Base-by-base conservation (phyloP, 805 yeast species). In the Candida berthetii region DNA sequence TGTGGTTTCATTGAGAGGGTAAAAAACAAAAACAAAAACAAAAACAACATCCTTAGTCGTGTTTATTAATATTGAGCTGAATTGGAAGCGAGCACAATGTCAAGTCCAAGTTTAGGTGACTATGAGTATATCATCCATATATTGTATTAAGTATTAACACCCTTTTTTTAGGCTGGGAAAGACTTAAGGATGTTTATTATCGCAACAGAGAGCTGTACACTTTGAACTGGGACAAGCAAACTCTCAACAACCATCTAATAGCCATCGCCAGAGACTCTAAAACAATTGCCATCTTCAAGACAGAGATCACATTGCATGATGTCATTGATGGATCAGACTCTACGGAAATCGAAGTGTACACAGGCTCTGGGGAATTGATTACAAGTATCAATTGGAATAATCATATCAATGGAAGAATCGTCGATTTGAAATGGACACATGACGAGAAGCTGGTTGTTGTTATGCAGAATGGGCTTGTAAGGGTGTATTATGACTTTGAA, bases 171-270 rank as follows among this genome's bases (percentile, higher is more conserved):
- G 73, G 72, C 35, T 89, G 97, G 97, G 96, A 88, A 58, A 73
- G 82, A 48, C 70, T 89, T 16, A 80, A 77, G 41, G 78, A 79
- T 58, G 82, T 78, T 9, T 86, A 75, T 57, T 89, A 87, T 50
- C 67, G 84, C 42, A 69, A 72, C 15, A 61, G 81, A 41, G 72
- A 76, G 16, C 80, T 85, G 42, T 81, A 50, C 34, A 33, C 13
- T 11, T 5, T 32, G 2, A 25, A 31, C 36, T 13, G 24, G 35
- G 18, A 15, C 25, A 16, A 39, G 35, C 31, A 27, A 40, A 35
- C 34, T 17, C 25, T n/a, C 17, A 14, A 18, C 37, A 31, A 27
- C 22, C 22, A 25, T 16, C 19, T 44, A 7, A 36, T 41, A 1
- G 36, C 48, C 7, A 29, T 48, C 8, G 34, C 50, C 4, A 36